Conservation (phyloP, 1,284 basidiomycete species). For the Leccinum griseonigrum region DNA sequence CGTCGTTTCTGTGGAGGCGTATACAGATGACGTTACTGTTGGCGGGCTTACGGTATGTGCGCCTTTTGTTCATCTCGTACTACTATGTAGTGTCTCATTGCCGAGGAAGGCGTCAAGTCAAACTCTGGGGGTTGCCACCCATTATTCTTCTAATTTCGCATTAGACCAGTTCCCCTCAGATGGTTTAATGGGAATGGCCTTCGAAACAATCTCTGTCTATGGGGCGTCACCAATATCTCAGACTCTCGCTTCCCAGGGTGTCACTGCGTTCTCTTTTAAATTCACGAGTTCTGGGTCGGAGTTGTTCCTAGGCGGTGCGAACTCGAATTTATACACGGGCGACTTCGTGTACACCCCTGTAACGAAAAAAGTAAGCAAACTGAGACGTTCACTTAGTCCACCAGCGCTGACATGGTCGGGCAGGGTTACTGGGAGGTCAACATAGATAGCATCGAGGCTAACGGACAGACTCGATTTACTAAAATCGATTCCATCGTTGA, state of each 20-base stretch:
- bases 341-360: slow-evolving; percentile 32
- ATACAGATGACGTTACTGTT: slow-evolving; percentile 32
- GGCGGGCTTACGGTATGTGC: slow-evolving; percentile 16
- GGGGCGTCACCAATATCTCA: slow-evolving; percentile 15
- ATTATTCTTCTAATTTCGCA: slow-evolving; percentile 11
- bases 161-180: slow-evolving; percentile 11
- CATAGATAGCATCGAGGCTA: slow-evolving; percentile 18
- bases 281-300: slow-evolving; percentile 37
- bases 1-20: slow-evolving; percentile 33
- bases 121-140: slow-evolving; percentile 13
- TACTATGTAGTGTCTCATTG: slow-evolving; percentile 3
- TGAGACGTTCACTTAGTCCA: slow-evolving; percentile 9
- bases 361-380: slow-evolving; percentile 31
- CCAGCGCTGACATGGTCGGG: not conserved
- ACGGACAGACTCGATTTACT: slow-evolving; percentile 11
- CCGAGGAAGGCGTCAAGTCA: slow-evolving; percentile 14
- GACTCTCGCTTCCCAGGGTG: slow-evolving; percentile 20
- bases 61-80: slow-evolving; percentile 4
- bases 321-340: slow-evolving; percentile 19
- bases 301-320: slow-evolving; percentile 42
- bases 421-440: slow-evolving; percentile 33
- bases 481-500: slow-evolving; percentile 36
- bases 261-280: slow-evolving; percentile 39
- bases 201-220: slow-evolving; percentile 12
- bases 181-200: slow-evolving; percentile 25